Conservation (phyloP, 352 stramenopile species). For the Blastocystis sp. region DNA sequence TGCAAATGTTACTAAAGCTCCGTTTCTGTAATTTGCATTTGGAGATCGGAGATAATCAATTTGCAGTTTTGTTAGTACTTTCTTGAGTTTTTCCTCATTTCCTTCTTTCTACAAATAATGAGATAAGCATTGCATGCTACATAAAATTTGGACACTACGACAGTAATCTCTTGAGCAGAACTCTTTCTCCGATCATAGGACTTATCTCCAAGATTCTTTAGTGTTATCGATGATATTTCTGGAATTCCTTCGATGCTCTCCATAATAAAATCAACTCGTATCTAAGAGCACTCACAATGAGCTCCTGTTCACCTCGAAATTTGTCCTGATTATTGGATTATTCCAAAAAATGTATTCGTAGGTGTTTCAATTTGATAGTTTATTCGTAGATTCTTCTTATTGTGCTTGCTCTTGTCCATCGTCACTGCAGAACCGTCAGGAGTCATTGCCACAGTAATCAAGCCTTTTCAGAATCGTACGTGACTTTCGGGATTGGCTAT, state of each 20-base stretch:
- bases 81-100: slow-evolving; percentile 39
- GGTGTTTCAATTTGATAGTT: background rate
- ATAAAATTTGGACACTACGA: slow-evolving; percentile 3
- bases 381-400: background rate
- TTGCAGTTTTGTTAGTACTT: slow-evolving; percentile 8
- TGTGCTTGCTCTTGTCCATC: background rate
- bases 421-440: slow-evolving; percentile 4
- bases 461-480: slow-evolving; percentile 58
- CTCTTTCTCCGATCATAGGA: slow-evolving; percentile 46
- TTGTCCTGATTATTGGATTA: background rate
- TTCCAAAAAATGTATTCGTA: background rate
- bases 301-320: background rate
- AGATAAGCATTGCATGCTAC: background rate
- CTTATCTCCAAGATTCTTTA: slow-evolving; percentile 48
- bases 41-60: slow-evolving; percentile 68
- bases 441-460: background rate
- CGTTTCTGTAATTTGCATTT: slow-evolving; percentile 80
- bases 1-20: slow-evolving; percentile 76
- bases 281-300: background rate
- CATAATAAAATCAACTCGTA: background rate
- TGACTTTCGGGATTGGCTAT: background rate
- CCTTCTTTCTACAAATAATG: slow-evolving; percentile 14
- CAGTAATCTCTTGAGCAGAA: slow-evolving; percentile 31
- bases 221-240: background rate
- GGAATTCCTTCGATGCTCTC: slow-evolving; percentile 27